phyloP scores from a whole-genome alignment of 495 filamentous ascomycete genomes.

The Articulospora tetracladia region DNA sequence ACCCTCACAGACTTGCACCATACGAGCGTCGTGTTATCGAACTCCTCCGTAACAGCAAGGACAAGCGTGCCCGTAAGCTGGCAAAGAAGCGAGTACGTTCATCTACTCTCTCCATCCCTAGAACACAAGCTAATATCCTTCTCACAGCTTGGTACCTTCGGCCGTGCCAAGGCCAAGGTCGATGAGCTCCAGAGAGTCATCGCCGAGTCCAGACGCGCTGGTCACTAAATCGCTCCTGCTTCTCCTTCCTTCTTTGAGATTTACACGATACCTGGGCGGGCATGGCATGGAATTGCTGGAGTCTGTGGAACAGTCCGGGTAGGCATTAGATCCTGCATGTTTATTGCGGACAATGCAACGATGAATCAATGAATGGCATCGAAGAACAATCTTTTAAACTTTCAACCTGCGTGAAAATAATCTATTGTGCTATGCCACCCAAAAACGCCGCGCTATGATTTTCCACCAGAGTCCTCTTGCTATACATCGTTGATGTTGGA shows the following conservation, averaged over 20 bases:
- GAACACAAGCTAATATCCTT: not conserved
- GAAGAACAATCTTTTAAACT: not conserved
- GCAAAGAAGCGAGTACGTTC: slow-evolving; percentile 92
- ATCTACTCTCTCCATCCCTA: not conserved
- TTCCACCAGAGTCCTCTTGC: not conserved
- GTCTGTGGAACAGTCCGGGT: not conserved
- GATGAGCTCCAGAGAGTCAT: slow-evolving; percentile 97
- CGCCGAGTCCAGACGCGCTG: slow-evolving; percentile 84
- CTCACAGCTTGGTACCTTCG: slow-evolving; percentile 90
- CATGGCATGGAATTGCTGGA: slow-evolving; percentile 12
- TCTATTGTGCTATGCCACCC: not conserved
- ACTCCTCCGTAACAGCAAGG: slow-evolving; percentile 96
- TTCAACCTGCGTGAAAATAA: not conserved
- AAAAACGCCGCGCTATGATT: slow-evolving; percentile 27
- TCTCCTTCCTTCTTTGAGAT: slow-evolving; percentile 1
- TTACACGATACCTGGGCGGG: slow-evolving; percentile 20
- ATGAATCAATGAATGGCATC: slow-evolving; percentile 16
- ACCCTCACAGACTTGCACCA: slow-evolving; percentile 69
- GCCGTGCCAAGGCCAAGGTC: slow-evolving; percentile 97
- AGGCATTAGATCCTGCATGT: slow-evolving; percentile 3
- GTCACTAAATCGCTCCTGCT: slow-evolving; percentile 22
- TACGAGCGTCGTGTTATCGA: slow-evolving; percentile 99
- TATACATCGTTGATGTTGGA: not conserved
- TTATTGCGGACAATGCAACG: not conserved
- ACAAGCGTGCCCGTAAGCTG: slow-evolving; percentile 98